phyloP scores from a whole-genome alignment of 169 alveolate species.

The Hammondia hammondi region DNA sequence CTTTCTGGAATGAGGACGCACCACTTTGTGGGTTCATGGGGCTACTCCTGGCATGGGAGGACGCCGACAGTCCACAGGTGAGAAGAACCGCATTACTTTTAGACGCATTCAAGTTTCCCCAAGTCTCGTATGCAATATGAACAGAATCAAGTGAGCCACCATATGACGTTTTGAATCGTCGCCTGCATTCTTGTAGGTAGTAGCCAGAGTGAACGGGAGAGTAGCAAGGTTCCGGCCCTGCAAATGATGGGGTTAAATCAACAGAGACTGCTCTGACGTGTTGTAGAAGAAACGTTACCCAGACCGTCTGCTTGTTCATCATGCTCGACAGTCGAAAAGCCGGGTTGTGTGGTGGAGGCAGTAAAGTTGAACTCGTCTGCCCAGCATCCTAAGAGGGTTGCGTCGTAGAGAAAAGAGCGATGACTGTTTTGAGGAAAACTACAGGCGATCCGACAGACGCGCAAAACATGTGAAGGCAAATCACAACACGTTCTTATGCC shows the following conservation, averaged over 20 bases:
- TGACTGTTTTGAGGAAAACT: too few species aligned
- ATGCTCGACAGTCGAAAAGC: too few species aligned
- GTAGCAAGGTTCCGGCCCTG: constrained; percentile 49
- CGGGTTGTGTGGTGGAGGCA: too few species aligned
- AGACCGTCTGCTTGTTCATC: too few species aligned
- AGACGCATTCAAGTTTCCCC: constrained; percentile 25
- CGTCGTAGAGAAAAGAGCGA: too few species aligned
- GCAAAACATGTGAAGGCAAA: too few species aligned
- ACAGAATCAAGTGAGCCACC: constrained; percentile 16
- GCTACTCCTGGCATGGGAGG: constrained; percentile 40
- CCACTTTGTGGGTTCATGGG: neutral
- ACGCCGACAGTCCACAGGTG: constrained; percentile 44
- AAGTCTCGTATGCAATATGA: constrained; percentile 46
- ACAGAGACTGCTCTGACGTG: neutral
- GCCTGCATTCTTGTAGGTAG: neutral
- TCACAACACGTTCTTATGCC: too few species aligned
- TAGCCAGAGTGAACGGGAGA: neutral
- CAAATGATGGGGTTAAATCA: neutral
- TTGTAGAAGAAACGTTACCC: too few species aligned
- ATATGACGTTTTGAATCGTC: neutral
- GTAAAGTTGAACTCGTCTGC: too few species aligned
- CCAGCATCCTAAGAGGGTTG: too few species aligned
- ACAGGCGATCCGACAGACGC: too few species aligned
- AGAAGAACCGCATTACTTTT: constrained; percentile 46
- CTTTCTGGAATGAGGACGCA: neutral